Base-by-base conservation (phyloP, 805 yeast species). In the Hanseniaspora thailandica region DNA sequence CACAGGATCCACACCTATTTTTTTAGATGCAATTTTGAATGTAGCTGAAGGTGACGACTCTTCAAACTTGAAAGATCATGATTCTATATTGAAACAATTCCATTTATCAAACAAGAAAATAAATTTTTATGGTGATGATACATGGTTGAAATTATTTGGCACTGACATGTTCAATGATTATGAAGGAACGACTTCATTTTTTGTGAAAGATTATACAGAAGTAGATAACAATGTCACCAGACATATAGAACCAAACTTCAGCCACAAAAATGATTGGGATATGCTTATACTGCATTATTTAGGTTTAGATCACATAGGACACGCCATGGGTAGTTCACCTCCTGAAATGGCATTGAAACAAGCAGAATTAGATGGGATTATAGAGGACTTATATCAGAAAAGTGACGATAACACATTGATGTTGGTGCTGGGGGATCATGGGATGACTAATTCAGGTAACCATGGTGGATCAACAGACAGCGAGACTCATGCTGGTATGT, bases 291-390 rank as follows among this genome's bases (percentile, higher is more conserved):
- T 93, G 36, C 99, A 93, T 65, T 93, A 90, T 61, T 69, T 93
- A 19, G 99, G 99, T 0, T 71, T 93, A 28, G 99, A 93, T 64
- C 99, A 93, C 64, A 93, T 93, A 61, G 99, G 99, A 1, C 99
- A 93, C 66, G 90, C 88, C 64, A 94, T 95, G 44, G 99, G 99
- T 0, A 90, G 98, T 0, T 61, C 69, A 5, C 86, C 96, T 10
- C 68, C 76, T 0, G 81, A 79, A 59, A 93, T 93, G 98, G 77
- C 80, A 8, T 72, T 69, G 0, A 93, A 93, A 62, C 97, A 88
- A 57, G 55, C 52, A 4, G 98, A 93, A 65, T 86, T 93, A 96
- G 97, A 93, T 63, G 58, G 55, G 0, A 75, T 93, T 0, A 68
- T 89, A 1, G 57, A 72, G 45, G 61, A 69, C 35, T 63, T 90